Evolutionary conservation across 352 stramenopile species (phyloP).

Genomic region (Globisporangium paroecandrum): DNA sequence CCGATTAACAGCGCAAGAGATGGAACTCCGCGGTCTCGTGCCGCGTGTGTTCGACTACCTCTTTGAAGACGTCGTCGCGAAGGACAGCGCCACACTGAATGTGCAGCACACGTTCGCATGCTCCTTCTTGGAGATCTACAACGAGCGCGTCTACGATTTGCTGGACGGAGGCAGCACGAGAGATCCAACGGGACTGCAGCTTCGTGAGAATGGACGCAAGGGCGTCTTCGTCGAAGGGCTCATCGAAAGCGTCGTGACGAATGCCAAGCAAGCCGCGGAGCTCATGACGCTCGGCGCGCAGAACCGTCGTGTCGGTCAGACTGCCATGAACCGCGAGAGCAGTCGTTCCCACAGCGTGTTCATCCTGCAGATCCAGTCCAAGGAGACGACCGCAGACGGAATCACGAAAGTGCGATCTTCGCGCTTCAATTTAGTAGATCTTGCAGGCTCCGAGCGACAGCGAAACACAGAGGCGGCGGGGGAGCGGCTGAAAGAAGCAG

Average conservation of each 20-base stretch:
- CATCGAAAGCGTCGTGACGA: slow-evolving; percentile 68
- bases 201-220: slow-evolving; percentile 72
- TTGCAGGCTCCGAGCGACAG: slow-evolving; percentile 97
- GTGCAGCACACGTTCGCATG: slow-evolving; percentile 70
- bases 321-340: slow-evolving; percentile 84
- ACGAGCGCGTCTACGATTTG: slow-evolving; percentile 92
- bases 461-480: slow-evolving; percentile 93
- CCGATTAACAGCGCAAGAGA: slow-evolving; percentile 27
- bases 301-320: slow-evolving; percentile 78
- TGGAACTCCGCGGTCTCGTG: slow-evolving; percentile 58
- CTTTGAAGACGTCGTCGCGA: slow-evolving; percentile 49
- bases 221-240: slow-evolving; percentile 77
- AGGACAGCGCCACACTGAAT: slow-evolving; percentile 17
- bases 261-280: slow-evolving; percentile 59
- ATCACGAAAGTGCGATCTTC: slow-evolving; percentile 75
- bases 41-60: slow-evolving; percentile 82
- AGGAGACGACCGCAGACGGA: slow-evolving; percentile 49
- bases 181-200: slow-evolving; percentile 51
- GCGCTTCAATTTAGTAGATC: slow-evolving; percentile 97
- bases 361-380: slow-evolving; percentile 74
- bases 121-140: slow-evolving; percentile 96
- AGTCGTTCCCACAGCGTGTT: slow-evolving; percentile 86
- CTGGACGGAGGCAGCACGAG: slow-evolving; percentile 64
- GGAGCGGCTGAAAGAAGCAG: slow-evolving; percentile 94
- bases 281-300: slow-evolving; percentile 73